Base-by-base conservation (phyloP, 2,329 filamentous ascomycete genomes). In the Clonostachys rosea region DNA sequence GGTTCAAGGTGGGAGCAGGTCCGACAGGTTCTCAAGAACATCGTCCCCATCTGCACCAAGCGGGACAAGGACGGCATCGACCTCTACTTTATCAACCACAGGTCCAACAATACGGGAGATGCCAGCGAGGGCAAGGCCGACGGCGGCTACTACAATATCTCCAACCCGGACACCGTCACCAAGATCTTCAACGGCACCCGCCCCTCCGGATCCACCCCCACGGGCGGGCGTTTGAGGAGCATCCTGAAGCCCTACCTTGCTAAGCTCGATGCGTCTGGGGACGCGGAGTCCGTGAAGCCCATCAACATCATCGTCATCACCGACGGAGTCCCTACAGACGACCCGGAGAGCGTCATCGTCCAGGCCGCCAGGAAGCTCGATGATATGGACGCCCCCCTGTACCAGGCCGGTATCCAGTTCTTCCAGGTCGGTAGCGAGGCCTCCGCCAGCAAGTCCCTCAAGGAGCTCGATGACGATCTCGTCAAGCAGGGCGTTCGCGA, bases 261-360 rank as follows among this genome's bases (percentile, higher is more conserved):
- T 2, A 48, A 53, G 10, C 53, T 68, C 5, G 65, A 64, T 5
- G 61, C 73, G 16, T 65, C 69, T 0, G 68, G 74, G 4, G 64
- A 68, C 13, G 49, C 64, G 1, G 63, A 68, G 30, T 62, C 61
- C 6, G 74, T 87, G 18, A 91, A 90, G 60, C 90, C 91, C 2
- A 71, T 96, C 43, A 96, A 96, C 60, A 78, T 97, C 63, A 96
- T 97, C 56, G 85, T 95, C 52, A 87, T 97, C 59, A 97, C 94
- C 0, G 92, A 97, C 62, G 94, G 94, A 6, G 81, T 75, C 39
- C 84, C 94, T 2, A 83, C 76, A 2, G 91, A 96, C 61, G 89
- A 95, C 53, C 83, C 87, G 0, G 87, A 91, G 63, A 74, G 73
- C 8, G 74, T 84, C 24, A 82, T 97, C 43, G 71, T 89, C 39